Evolutionary conservation across 805 yeast genomes (phyloP).

Genomic region (Cyberlindnera japonica): DNA sequence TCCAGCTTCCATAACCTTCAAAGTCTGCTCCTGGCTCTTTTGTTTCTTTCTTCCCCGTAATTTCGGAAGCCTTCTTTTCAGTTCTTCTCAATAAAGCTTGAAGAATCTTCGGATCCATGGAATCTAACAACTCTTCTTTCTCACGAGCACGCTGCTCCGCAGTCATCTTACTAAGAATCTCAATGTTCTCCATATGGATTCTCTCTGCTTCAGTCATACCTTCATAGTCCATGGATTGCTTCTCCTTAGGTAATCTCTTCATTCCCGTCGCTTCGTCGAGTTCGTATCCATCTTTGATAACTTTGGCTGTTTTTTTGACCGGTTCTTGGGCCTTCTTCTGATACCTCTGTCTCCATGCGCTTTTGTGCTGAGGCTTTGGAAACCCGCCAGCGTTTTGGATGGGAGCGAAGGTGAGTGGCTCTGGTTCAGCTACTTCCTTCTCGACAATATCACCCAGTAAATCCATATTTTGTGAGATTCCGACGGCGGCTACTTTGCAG

Average conservation of each 20-base stretch:
- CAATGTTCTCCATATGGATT: slow-evolving; percentile 74
- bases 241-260: slow-evolving; percentile 85
- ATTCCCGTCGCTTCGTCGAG: slow-evolving; percentile 75
- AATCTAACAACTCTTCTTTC: slow-evolving; percentile 59
- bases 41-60: slow-evolving; percentile 10
- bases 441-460: slow-evolving; percentile 90
- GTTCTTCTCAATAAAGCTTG: slow-evolving; percentile 55
- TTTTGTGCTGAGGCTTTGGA: slow-evolving; percentile 81
- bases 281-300: slow-evolving; percentile 71
- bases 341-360: slow-evolving; percentile 85
- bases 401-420: slow-evolving; percentile 86
- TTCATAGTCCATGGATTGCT: slow-evolving; percentile 51
- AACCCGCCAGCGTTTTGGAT: slow-evolving; percentile 74
- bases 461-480: slow-evolving; percentile 71
- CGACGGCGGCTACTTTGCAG: too few relatives aligned
- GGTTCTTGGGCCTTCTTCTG: slow-evolving; percentile 90
- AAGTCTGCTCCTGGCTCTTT: slow-evolving; percentile 14
- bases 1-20: slow-evolving; percentile 30
- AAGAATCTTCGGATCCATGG: slow-evolving; percentile 66
- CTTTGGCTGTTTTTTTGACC: slow-evolving; percentile 66
- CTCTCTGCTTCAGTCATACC: slow-evolving; percentile 59
- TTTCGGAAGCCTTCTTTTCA: slow-evolving; percentile 42
- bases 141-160: slow-evolving; percentile 61
- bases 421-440: slow-evolving; percentile 89
- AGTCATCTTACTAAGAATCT: slow-evolving; percentile 57